Evolutionary conservation across 331 rosid genomes (phyloP), one percentile per base, ranked within the genome.

Genomic region (Cydonia oblonga): DNA sequence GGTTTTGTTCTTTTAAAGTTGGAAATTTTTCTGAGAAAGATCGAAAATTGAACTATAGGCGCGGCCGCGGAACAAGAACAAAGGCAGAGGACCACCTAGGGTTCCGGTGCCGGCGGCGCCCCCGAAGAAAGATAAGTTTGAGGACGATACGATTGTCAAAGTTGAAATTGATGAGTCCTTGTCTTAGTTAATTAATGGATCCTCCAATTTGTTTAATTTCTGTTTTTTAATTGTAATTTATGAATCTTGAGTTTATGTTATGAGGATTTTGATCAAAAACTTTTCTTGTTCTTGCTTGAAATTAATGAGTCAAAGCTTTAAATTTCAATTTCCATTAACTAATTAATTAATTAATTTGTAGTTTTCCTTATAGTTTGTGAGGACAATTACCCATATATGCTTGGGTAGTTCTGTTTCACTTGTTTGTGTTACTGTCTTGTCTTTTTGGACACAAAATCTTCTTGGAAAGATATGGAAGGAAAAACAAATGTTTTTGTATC

Each of bases 51-150:
- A 46, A 66, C n/a, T 60, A 15, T 9, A 84, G 85, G 81, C 81
- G 19, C 69, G 91, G 75, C 95, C 91, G 12, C 66, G 73, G 79
- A 64, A 84, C 82, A 88, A 88, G 86, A 88, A 72, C 14, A 86
- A 88, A 29, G 93, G 93, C 24, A 84, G 82, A 76, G 93, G 93
- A 22, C 86, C 93, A 18, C 93, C 90, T 5, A 78, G 86, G 78
- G 72, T 68, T 52, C 72, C 75, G 26, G 62, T 76, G 53, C 70
- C 85, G 16, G 76, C 64, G 26, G 73, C 89, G 38, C 90, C 93
- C 5, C 57, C 82, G 7, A 86, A 81, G 86, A 84, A 79, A 77
- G 90, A 86, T 28, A 46, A 53, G 84, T 85, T 74, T 52, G 84
- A 85, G n/a, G 81, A 78, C 70, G 70, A 79, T 59, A 66, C 65